Base-by-base conservation (phyloP, 176 grass and related monocot species). In the Oryza glaberrima region DNA sequence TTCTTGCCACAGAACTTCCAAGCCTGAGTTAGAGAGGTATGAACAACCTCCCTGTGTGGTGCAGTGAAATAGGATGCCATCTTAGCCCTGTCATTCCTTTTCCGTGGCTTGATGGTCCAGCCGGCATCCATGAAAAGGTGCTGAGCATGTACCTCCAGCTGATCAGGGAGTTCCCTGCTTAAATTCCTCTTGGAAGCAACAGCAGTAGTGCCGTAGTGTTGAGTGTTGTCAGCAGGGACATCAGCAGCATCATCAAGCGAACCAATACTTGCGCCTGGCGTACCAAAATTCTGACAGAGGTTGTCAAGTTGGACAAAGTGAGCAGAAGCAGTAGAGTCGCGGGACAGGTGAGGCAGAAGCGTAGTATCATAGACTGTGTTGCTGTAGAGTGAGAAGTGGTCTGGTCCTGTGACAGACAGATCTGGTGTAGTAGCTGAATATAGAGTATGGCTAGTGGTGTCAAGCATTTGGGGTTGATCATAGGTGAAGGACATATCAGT, bases 41-140 rank as follows among this genome's bases (percentile, higher is more conserved):
- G 81, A 73, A 96, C 87, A 6, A 82, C 81, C 72, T 92, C 87
- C 65, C 79, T 86, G 63, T 88, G 81, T 69, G 96, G 96, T 85
- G 91, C 90, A 81, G 88, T 91, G 75, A 94, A 99, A 74, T 94
- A 99, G 47, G 90, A 91, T 19, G 96, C 84, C 69, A 99, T 85
- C 83, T 99, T 99, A 69, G 93, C 86, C 72, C 93, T 88, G 84
- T 99, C 96, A 26, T 92, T 99, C 82, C 93, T 91, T 54, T 90
- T 92, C n/a, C 96, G 91, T 51, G 96, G 93, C 72, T 90, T 92
- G 69, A 99, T 96, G 67, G 81, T 88, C 96, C 96, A 99, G 66
- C 96, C 96, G 48, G 93, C 86, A 84, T 99, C 96, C 75, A 76
- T 94, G 67, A 99, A 92, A 77, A 99, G 89, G 54, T 69, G 65